Evolutionary conservation across 164 flowering plant genomes (phyloP).

Genomic region (Liquidambar formosana): DNA sequence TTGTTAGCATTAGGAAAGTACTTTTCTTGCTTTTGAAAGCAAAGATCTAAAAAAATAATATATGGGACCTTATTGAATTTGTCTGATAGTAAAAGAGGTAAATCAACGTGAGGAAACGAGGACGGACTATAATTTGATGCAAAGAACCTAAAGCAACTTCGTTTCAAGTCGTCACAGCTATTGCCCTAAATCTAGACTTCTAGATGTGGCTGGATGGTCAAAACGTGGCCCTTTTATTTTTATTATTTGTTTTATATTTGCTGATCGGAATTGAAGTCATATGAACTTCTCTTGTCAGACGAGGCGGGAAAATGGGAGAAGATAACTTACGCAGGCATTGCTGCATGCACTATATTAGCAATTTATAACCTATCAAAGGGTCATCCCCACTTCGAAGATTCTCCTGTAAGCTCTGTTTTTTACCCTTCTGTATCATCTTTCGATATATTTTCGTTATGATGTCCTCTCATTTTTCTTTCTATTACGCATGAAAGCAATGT

Average conservation of each 20-base stretch:
- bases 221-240: too few species aligned
- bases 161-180: too few species aligned
- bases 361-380: slow-evolving; percentile 65
- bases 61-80: too few species aligned
- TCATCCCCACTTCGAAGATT: slow-evolving; percentile 75
- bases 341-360: slow-evolving; percentile 54
- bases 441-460: background rate
- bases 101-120: too few species aligned
- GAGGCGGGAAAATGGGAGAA: slow-evolving; percentile 94
- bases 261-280: background rate
- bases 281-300: slow-evolving; percentile 27
- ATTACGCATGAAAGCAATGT: background rate
- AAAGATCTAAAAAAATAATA: too few species aligned
- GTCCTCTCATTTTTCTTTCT: background rate
- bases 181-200: too few species aligned
- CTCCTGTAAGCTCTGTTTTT: slow-evolving; percentile 57
- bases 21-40: too few species aligned
- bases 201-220: too few species aligned
- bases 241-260: background rate
- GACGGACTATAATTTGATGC: too few species aligned
- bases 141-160: too few species aligned
- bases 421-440: background rate
- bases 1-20: too few species aligned
- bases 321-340: slow-evolving; percentile 72
- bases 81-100: too few species aligned